A percentile compares a stretch with the other conserved stretches of the same genome.
Evolutionary conservation across 805 yeast genomes (phyloP).

Genomic region (Diddensiella transvaalensis): DNA sequence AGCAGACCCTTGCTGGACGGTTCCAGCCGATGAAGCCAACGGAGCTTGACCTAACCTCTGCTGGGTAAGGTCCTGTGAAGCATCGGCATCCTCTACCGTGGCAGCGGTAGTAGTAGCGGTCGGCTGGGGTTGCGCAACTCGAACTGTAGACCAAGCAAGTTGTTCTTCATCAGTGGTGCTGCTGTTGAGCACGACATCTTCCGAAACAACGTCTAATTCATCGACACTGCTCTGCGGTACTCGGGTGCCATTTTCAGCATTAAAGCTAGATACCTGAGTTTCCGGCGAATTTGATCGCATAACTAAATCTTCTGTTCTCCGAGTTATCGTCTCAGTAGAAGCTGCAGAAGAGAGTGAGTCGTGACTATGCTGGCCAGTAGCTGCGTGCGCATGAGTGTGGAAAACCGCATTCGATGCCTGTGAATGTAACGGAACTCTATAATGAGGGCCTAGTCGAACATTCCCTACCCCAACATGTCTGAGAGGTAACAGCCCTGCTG

Average conservation of each 20-base stretch:
- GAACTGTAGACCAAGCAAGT: constrained; percentile 1
- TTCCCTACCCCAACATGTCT: not conserved
- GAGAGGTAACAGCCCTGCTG: constrained; percentile 3
- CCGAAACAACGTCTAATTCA: not conserved
- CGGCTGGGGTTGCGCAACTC: constrained; percentile 6
- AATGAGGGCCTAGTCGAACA: constrained; percentile 5
- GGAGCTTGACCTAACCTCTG: constrained; percentile 4
- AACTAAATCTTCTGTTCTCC: not conserved
- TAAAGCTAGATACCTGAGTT: not conserved
- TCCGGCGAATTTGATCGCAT: not conserved
- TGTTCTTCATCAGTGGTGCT: constrained; percentile 1
- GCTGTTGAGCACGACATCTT: not conserved
- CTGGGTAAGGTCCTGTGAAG: constrained; percentile 1
- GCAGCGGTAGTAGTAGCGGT: not conserved
- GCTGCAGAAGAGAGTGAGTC: not conserved
- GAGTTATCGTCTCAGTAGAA: not conserved
- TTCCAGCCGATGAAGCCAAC: not conserved
- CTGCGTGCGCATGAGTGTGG: constrained; percentile 20
- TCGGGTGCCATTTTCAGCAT: not conserved
- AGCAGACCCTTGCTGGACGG: constrained; percentile 4
- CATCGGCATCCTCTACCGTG: constrained; percentile 1
- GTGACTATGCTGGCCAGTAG: constrained; percentile 3
- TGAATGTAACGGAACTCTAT: constrained; percentile 19
- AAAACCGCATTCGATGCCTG: constrained; percentile 26
- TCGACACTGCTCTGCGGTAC: not conserved